Base-by-base conservation (phyloP, 495 filamentous ascomycete species). In the Apodospora peruviana region DNA sequence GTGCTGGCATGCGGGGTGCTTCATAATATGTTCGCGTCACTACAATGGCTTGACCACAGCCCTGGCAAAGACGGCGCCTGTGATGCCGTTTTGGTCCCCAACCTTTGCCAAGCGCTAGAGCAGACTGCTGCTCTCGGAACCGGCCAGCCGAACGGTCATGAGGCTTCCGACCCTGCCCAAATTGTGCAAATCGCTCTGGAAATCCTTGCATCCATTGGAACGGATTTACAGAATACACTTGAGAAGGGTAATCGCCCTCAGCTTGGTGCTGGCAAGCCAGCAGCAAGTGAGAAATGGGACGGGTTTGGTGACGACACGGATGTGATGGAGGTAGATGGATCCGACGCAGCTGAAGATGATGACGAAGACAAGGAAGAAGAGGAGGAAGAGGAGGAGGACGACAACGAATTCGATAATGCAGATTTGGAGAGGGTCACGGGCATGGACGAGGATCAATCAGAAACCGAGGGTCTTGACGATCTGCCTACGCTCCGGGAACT, bases 361-460 rank as follows among this genome's bases (percentile, higher is more conserved):
- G 65, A 54, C 1, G 64, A 61, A 10, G 64, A 57, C 12, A 63
- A 63, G 7, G 57, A 52, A 1, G 63, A 56, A 10, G 64, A 57
- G 9, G 71, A 67, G 2, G 64, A 63, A 3, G 62, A 61, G 12
- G 52, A 51, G 2, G 61, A 65, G 16, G 51, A 58, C n/a, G 66
- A 62, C 21, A 53, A 62, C 17, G 63, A 57, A 20, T 52, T 51
- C 3, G 60, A 57, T 2, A 67, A 77, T 43, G 77, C 67, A 23
- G 81, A 84, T 55, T 80, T 83, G 74, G 78, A 76, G 2, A 66
- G 71, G 50, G 75, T 83, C 2, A 73, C 73, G 2, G 78, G 72
- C 12, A 70, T 39, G 21, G 77, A 76, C 40, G 67, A 67, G 10
- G 52, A 62, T 25, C 56, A 57, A 14, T 60, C 63, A 3, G 69